Conservation (phyloP, 805 yeast genomes). For the Myxozyma neglecta region DNA sequence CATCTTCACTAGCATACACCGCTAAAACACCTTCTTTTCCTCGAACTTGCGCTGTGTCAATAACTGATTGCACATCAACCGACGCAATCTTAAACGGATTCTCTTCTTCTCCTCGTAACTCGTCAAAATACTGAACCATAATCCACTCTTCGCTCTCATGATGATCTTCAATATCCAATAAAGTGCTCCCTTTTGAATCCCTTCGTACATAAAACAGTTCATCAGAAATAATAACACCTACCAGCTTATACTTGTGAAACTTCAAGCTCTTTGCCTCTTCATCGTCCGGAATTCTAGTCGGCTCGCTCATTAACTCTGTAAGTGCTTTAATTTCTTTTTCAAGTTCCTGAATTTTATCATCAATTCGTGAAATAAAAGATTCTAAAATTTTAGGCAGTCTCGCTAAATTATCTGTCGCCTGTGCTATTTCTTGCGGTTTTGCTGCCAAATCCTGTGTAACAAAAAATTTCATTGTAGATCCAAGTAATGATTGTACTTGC, state of each 20-base stretch:
- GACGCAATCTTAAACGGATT: constrained; percentile 1
- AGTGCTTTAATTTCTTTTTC: constrained; percentile 8
- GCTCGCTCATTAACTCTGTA: constrained; percentile 12
- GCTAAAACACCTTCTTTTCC: constrained; percentile 27
- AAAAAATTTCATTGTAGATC: background rate
- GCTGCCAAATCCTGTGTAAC: background rate
- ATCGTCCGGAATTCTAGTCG: constrained; percentile 18
- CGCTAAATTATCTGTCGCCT: background rate
- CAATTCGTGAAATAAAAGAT: constrained; percentile 4
- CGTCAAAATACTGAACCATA: constrained; percentile 7
- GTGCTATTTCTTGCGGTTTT: background rate
- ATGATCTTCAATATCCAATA: constrained; percentile 2
- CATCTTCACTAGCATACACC: constrained; percentile 26
- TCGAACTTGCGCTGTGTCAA: constrained; percentile 18
- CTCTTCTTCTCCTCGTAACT: background rate
- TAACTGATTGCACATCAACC: constrained; percentile 13
- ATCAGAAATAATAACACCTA: constrained; percentile 26
- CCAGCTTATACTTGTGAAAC: constrained; percentile 28
- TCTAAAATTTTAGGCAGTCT: constrained; percentile 7
- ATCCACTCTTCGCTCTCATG: constrained; percentile 2
- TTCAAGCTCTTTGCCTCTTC: background rate
- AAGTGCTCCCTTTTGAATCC: background rate
- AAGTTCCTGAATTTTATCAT: constrained; percentile 7
- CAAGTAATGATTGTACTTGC: background rate
- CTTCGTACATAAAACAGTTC: constrained; percentile 4